Evolutionary conservation across 192 early-diverging fungal species (phyloP), one percentile per base, ranked within the genome.

Genomic region (Powellomyces hirtus): DNA sequence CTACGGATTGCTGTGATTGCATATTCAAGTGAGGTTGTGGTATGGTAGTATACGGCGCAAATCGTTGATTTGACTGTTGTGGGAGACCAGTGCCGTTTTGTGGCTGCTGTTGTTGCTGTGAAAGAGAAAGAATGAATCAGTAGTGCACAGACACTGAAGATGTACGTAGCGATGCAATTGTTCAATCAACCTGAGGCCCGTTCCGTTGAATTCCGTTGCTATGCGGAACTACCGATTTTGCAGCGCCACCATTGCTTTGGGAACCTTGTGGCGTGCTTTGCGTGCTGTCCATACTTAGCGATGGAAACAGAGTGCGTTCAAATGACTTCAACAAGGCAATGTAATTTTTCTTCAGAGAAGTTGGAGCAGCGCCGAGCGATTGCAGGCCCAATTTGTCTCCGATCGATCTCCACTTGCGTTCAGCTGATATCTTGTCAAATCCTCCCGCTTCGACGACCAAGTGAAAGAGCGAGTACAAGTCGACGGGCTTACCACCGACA

Each of bases 391-490:
- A 22, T 7, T 27, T 16, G 33, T 67, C 65, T 14, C 52, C 65
- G 29, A 67, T 30, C 8, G 30, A 6, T 7, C 65, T 30, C 65
- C 62, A 64, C 34, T 18, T 7, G 11, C 40, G 35, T 14, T 45
- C 62, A 35, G 46, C 18, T 27, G 44, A 35, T 4, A 72, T 42
- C 62, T 64, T 46, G 24, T 68, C 64, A 51, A 57, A 67, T 29
- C 63, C 64, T 11, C 71, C 71, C 16, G 38, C 57, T 18, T 59
- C 64, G 2, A 68, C 37, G 3, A 73, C 38, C 24, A 42, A 13
- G 38, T 59, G 63, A 59, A 73, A 73, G 1, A 67, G 7, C n/a
- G 29, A 14, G 60, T 62, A 68, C 60, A 67, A 18, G 59, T 73
- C 71, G 8, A 67, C 16, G 6, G 63, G 71, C 38, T 73, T 73